These are phyloP conservation scores for Debaryomyces fabryi DNA, from an alignment of 1,139 yeast species.

Conservation along the genomic window DNA sequence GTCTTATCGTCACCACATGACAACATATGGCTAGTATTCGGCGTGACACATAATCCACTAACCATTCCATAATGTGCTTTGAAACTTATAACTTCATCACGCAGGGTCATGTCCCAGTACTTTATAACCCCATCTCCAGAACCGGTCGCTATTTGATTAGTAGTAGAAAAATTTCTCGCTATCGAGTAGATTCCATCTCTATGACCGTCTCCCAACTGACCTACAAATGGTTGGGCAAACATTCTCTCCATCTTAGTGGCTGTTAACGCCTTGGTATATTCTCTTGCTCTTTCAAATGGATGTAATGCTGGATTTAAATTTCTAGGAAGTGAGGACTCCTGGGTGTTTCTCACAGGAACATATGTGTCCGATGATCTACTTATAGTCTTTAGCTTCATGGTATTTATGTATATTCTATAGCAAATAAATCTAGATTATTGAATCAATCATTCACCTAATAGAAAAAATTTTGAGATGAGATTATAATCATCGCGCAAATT, in stretches of 20 bases:
- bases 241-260: conserved; percentile 94
- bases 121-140: conserved; percentile 95
- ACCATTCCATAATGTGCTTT: conserved; percentile 93
- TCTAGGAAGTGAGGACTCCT: conserved; percentile 83
- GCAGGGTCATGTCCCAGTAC: conserved; percentile 82
- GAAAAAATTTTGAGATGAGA: conserved; percentile 13
- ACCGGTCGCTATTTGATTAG: conserved; percentile 84
- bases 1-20: conserved; percentile 94
- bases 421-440: background rate
- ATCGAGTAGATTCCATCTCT: conserved; percentile 92
- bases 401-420: conserved; percentile 3
- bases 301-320: conserved; percentile 93
- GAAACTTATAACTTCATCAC: conserved; percentile 74
- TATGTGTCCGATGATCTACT: conserved; percentile 88
- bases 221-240: conserved; percentile 97
- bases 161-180: conserved; percentile 72
- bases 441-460: background rate
- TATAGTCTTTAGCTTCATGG: conserved; percentile 85
- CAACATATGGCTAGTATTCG: conserved; percentile 58
- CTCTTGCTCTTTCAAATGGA: conserved; percentile 96
- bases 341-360: conserved; percentile 89
- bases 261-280: conserved; percentile 89
- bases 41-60: conserved; percentile 82
- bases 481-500: conserved; percentile 2
- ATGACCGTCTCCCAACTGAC: conserved; percentile 94